These are phyloP conservation scores for Patellaria atrata DNA, from an alignment of 495 filamentous ascomycete species.

Conservation along the genomic window DNA sequence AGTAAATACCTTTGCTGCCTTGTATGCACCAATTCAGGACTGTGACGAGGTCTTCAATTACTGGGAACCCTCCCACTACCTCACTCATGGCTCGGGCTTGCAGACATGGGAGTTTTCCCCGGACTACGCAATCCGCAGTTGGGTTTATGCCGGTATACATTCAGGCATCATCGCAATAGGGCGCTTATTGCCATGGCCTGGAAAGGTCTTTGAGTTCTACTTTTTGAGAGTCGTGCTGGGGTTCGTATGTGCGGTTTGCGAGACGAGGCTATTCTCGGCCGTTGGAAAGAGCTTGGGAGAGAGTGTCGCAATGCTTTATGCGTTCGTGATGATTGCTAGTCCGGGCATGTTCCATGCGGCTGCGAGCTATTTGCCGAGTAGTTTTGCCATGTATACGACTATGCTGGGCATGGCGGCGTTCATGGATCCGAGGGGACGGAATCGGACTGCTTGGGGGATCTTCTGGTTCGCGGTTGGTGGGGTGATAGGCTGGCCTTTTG, in stretches of 20 bases:
- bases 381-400: constrained; percentile 90
- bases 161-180: constrained; percentile 52
- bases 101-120: constrained; percentile 99
- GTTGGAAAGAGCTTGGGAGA: constrained; percentile 61
- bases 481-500: constrained; percentile 91
- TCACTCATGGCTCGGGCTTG: constrained; percentile 80
- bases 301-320: constrained; percentile 68
- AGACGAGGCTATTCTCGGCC: constrained; percentile 64
- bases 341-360: constrained; percentile 92
- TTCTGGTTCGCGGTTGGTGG: constrained; percentile 88
- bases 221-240: constrained; percentile 63
- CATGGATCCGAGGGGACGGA: constrained; percentile 64
- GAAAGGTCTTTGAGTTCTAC: constrained; percentile 68
- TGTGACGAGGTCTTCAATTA: constrained; percentile 99
- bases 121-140: constrained; percentile 87
- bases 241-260: constrained; percentile 58
- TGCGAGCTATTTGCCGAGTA: constrained; percentile 75
- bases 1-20: constrained; percentile 61
- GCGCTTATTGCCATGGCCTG: constrained; percentile 42
- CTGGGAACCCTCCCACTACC: constrained; percentile 96
- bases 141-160: constrained; percentile 84
- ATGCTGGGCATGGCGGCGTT: constrained; percentile 81
- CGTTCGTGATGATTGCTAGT: constrained; percentile 57
- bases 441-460: constrained; percentile 66
- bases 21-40: constrained; percentile 85